Evolutionary conservation across 1,139 yeast genomes (phyloP), one percentile per base, ranked within the genome.

Genomic region (Chernovozyma sophiae-reginae): DNA sequence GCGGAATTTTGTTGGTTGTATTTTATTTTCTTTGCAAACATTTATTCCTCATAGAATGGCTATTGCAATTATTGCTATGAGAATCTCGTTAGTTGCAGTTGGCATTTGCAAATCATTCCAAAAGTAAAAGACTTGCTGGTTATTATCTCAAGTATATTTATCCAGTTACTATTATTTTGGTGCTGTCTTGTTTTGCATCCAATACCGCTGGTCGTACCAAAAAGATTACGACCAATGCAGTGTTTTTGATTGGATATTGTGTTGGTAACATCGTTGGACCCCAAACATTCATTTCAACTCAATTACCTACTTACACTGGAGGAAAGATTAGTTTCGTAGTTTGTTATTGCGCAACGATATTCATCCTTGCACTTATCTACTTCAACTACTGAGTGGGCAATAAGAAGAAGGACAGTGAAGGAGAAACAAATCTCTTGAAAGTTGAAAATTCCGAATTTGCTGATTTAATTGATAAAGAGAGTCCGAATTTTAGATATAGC

Each of bases 151-250:
- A 47, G 31, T 35, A 36, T 11, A 30, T 64, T 4, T 51, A 56
- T 4, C 69, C 72, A 1, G 56, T 74, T 30, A 67, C 72, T 1
- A 67, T 69, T 37, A 70, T 77, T 32, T 75, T 77, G 45, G 50
- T 69, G 25, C 60, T 77, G 43, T 61, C 77, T 16, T 56, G 66
- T 37, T 62, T 78, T 36, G 61, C 78, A 12, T 66, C 79, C 3
- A 83, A 83, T 49, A 74, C 79, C 8, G 82, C 87, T 3, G 92
- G 92, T 15, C 79, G 78, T 48, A 80, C 87, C 14, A 82, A 82
- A 56, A 77, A 81, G 53, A 60, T 76, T 33, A 74, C 79, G 4
- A 73, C 76, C 22, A 79, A 75, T 53, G 84, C 84, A 1, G 51
- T 78, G 23, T 70, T 72, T 28, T 70, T 82, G 56, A 64, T 81